These are phyloP conservation scores for Trichophyton equinum DNA, from an alignment of 2,329 filamentous ascomycete genomes.

Conservation along the genomic window DNA sequence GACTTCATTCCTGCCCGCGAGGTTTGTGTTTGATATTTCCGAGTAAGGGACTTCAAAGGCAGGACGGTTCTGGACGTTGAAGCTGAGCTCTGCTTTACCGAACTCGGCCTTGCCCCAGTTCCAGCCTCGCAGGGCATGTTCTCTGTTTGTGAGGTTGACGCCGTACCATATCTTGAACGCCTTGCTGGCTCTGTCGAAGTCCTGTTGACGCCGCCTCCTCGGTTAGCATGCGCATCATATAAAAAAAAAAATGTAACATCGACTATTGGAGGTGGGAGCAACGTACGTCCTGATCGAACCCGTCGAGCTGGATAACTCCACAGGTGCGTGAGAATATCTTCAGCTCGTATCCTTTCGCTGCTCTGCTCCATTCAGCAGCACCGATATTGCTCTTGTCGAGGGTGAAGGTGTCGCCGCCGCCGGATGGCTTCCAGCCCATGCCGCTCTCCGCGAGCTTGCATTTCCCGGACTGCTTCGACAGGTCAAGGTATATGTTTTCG, in stretches of 20 bases:
- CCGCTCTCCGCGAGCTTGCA: conserved; percentile 91
- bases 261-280: too few species aligned
- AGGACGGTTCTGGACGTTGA: conserved; percentile 93
- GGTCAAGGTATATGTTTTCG: conserved; percentile 90
- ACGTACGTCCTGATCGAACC: conserved; percentile 69
- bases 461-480: conserved; percentile 83
- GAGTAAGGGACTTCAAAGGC: conserved; percentile 95
- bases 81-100: conserved; percentile 82
- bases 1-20: conserved; percentile 95
- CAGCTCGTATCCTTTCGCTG: conserved; percentile 81
- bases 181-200: conserved; percentile 80
- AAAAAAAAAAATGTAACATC: too few species aligned
- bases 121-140: conserved; percentile 92
- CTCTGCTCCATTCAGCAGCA: conserved; percentile 86
- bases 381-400: conserved; percentile 77
- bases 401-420: conserved; percentile 83
- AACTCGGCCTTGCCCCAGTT: conserved; percentile 99
- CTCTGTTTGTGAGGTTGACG: conserved; percentile 78
- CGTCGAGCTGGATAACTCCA: conserved; percentile 83
- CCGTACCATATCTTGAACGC: conserved; percentile 98
- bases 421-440: conserved; percentile 84
- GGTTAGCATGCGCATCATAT: conserved; percentile 5
- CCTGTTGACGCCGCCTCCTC: conserved; percentile 35
- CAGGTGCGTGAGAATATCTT: conserved; percentile 78
- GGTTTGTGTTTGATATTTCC: conserved; percentile 93